Evolutionary conservation across 805 yeast species (phyloP), one percentile per base, ranked within the genome.

Genomic region (Blastobotrys chiropterorum): DNA sequence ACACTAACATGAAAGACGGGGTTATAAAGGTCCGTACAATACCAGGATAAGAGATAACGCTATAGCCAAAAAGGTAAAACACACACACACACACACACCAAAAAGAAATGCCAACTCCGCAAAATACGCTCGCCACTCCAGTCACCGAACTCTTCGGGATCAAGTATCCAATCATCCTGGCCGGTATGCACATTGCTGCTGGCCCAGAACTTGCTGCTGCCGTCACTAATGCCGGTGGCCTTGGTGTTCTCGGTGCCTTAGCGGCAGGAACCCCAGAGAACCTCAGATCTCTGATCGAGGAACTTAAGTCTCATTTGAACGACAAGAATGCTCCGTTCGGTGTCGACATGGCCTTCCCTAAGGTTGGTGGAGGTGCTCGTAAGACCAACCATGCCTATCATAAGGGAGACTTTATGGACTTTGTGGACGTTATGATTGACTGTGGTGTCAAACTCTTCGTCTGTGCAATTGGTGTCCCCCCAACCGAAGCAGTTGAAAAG

Each of bases 111-210:
- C 34, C 34, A 5, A 26, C 34, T 26, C 34, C 34, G 11, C 34
- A 26, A 26, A 26, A 26, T 11, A 26, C 34, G 34, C 34, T 60
- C 42, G 38, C 55, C 22, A 60, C 63, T 1, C 61, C 62, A 15
- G 53, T 60, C 45, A 60, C 64, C 1, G 53, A 58, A 46, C 52
- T 57, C 21, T 57, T 60, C 44, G 59, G 59, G 14, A 58, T 60
- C 53, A 40, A 58, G 53, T 56, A 60, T 43, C 64, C 64, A 11
- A 52, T 60, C 21, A 38, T 60, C 31, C 59, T 60, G 17, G 64
- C 64, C 14, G 64, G 64, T 47, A 60, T 60, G 64, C 56, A 59
- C 54, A 62, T 60, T 13, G 64, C 64, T n/a, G 51, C 59, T 47
- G 60, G 64, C 15, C 62, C 64, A 38, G 52, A 41, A 22, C 51